Percentiles rank a stretch among this genome's conserved stretches.
Evolutionary conservation across 2,329 filamentous ascomycete genomes (phyloP).

Genomic region (Cercospora berteroae): DNA sequence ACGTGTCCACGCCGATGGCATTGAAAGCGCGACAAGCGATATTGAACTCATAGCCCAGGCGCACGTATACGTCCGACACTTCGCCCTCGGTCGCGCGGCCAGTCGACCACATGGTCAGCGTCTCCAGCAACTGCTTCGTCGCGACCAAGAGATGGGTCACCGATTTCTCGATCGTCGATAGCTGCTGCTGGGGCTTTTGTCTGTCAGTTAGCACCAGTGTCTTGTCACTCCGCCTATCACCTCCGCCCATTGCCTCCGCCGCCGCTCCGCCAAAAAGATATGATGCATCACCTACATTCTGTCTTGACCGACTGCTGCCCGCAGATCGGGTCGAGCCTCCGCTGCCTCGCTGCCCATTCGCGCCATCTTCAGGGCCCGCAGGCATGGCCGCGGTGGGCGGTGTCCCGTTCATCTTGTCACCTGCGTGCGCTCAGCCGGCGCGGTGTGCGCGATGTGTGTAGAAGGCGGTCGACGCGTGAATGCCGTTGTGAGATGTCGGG

Average conservation of each 20-base stretch:
- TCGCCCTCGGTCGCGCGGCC: constrained; percentile 87
- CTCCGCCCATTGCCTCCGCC: neutral
- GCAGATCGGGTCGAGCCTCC: constrained; percentile 30
- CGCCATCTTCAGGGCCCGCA: constrained; percentile 20
- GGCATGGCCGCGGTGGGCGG: constrained; percentile 23
- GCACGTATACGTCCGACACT: constrained; percentile 97
- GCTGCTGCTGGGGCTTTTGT: constrained; percentile 64
- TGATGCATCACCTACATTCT: constrained; percentile 29
- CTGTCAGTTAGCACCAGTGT: constrained; percentile 21
- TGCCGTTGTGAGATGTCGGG: neutral
- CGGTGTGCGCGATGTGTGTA: neutral
- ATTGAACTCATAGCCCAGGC: constrained; percentile 97
- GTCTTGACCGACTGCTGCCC: constrained; percentile 26
- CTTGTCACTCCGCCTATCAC: neutral
- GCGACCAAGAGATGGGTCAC: constrained; percentile 96
- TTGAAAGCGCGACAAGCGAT: constrained; percentile 96
- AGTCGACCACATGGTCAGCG: constrained; percentile 94
- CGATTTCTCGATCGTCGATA: constrained; percentile 98
- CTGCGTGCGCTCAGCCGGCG: neutral
- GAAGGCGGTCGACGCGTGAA: neutral
- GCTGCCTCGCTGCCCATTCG: constrained; percentile 28
- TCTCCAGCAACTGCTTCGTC: constrained; percentile 96
- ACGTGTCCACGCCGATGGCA: constrained; percentile 93
- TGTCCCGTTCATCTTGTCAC: constrained; percentile 21
- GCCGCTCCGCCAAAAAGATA: neutral